Evolutionary conservation across 495 filamentous ascomycete genomes (phyloP), one percentile per base, ranked within the genome.

Genomic region (Immersiella caudata): DNA sequence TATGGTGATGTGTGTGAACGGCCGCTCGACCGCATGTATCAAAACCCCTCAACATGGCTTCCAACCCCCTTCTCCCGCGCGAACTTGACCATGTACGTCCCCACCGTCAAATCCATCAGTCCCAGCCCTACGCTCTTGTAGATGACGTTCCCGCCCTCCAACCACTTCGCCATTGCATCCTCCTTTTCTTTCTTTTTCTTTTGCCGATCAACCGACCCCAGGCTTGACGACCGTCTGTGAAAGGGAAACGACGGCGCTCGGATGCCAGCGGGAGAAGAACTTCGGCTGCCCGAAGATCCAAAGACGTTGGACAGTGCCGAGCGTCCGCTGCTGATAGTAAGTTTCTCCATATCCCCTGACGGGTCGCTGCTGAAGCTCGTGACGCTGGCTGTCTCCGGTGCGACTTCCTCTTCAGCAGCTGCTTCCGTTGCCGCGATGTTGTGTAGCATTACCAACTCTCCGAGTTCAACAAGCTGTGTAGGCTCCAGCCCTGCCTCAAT

Each of bases 101-200:
- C 94, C 29, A 93, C 86, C 16, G 86, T 84, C 33, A 95, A 76
- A 75, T 95, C 92, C 91, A 95, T 94, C 69, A 93, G 70, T 0
- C 90, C 92, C 54, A 93, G 69, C 0, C 92, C 92, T 9, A 95
- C 92, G 71, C 87, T 89, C 81, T 94, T 94, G 73, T 91, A 95
- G 24, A 95, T 88, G 36, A 96, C 92, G 79, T 96, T 97, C 1
- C 94, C 94, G 24, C 79, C 83, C 63, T 88, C 81, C 66, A 96
- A 76, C 92, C 93, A 95, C 22, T 88, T 82, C 59, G 82, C 80
- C 75, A 93, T 72, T 24, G 86, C 85, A 46, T 86, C 80, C 52
- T 89, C 83, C 29, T 74, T 78, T 64, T 62, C 80, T 76, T 56
- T 80, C 78, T 49, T 56, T 76, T 58, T 78, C 75, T 66, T 61